Conservation (phyloP, 768 basidiomycete species). For the Boletales sp. region DNA sequence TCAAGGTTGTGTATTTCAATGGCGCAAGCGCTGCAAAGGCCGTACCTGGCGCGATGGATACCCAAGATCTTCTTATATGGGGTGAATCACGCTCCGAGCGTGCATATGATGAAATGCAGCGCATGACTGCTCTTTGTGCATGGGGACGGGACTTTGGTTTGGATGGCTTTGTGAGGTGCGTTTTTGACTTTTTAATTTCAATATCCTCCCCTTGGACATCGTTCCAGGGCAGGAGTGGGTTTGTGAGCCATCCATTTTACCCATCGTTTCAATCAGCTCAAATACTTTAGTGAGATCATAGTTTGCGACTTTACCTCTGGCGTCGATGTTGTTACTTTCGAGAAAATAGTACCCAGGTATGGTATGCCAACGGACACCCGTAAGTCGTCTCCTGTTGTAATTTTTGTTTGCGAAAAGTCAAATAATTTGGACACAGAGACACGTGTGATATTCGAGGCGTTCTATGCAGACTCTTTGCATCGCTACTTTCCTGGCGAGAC, state of each 20-base stretch:
- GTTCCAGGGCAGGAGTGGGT: conserved; percentile 7
- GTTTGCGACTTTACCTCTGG: conserved; percentile 10
- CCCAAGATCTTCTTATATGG: conserved; percentile 46
- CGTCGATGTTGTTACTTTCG: conserved; percentile 21
- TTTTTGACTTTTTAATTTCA: neutral
- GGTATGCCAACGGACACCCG: neutral
- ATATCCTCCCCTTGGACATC: neutral
- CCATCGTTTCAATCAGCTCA: neutral
- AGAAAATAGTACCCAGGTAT: conserved; percentile 3
- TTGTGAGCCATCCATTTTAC: conserved; percentile 23
- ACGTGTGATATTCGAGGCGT: neutral
- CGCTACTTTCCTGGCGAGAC: conserved; percentile 34
- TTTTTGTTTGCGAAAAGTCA: neutral
- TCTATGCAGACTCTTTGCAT: conserved; percentile 27
- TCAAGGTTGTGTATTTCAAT: conserved; percentile 51
- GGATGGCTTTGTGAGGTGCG: conserved; percentile 46
- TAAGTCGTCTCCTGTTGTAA: neutral
- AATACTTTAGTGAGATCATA: too few relatives aligned
- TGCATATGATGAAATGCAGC: conserved; percentile 24
- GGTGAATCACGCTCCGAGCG: conserved; percentile 22
- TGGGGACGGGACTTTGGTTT: conserved; percentile 26
- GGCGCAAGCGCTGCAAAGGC: conserved; percentile 47
- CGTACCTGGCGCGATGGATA: conserved; percentile 39
- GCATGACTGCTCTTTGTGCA: neutral
- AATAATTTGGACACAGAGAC: neutral